Evolutionary conservation across 1,284 basidiomycete species (phyloP).

Genomic region (Ceratobasidium sp.): DNA sequence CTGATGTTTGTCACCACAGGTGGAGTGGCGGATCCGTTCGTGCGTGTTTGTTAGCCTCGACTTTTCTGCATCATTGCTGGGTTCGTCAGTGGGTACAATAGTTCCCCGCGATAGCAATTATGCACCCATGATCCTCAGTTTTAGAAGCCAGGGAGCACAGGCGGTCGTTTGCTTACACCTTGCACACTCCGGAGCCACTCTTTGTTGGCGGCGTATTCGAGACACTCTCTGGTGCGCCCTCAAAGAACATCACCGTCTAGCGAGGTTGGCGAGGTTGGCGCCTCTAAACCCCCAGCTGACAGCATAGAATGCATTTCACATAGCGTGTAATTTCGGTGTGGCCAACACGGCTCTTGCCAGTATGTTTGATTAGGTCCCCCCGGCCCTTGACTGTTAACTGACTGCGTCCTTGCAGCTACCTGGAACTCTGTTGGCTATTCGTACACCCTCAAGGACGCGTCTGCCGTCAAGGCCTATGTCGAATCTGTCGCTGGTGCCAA

Average conservation of each 20-base stretch:
- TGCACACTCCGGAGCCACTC: conserved; percentile 73
- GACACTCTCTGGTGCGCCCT: conserved; percentile 69
- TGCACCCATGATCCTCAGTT: conserved; percentile 72
- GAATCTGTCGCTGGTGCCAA: not conserved
- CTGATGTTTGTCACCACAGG: no score
- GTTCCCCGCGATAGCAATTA: conserved; percentile 75
- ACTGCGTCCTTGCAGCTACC: not conserved
- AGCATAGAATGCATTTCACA: no score
- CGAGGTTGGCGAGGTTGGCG: no score
- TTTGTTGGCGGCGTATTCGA: conserved; percentile 85
- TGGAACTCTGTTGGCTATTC: conserved; percentile 23
- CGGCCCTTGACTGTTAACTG: not conserved
- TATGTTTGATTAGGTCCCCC: not conserved
- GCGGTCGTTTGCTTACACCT: conserved; percentile 75
- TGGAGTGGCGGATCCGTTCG: no score
- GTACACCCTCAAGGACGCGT: not conserved
- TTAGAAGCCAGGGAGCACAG: conserved; percentile 78
- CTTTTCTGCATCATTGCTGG: conserved; percentile 66
- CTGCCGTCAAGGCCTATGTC: not conserved
- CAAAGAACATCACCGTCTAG: conserved; percentile 82
- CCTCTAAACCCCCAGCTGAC: no score
- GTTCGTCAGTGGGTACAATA: conserved; percentile 76
- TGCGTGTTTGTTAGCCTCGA: conserved; percentile 88
- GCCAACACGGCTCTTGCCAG: conserved; percentile 21
- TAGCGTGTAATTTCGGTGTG: no score